A percentile compares a stretch with the other conserved stretches of the same genome.
These are phyloP conservation scores for Penicillium ochrochloron DNA, from an alignment of 495 filamentous ascomycete genomes.

Conservation along the genomic window DNA sequence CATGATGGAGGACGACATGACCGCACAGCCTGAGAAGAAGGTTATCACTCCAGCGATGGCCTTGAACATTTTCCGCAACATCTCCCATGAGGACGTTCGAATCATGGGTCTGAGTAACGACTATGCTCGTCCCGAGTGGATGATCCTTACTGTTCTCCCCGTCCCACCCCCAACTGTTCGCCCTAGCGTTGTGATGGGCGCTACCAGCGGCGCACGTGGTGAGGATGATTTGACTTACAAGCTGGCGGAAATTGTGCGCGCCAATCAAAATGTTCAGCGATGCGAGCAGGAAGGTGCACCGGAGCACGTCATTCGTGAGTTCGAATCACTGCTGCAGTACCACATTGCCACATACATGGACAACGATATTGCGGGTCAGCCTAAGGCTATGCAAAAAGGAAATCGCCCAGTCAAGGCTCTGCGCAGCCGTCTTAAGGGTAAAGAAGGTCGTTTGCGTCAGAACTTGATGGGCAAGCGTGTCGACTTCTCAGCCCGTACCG, in stretches of 20 bases:
- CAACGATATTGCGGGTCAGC: conserved; percentile 96
- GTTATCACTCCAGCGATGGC: conserved; percentile 82
- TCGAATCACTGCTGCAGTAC: conserved; percentile 91
- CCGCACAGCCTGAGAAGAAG: conserved; percentile 77
- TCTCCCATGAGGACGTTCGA: conserved; percentile 75
- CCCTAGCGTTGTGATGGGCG: conserved; percentile 93
- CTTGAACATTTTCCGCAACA: conserved; percentile 81
- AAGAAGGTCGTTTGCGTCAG: conserved; percentile 94
- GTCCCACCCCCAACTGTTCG: conserved; percentile 95
- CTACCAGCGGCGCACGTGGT: conserved; percentile 79
- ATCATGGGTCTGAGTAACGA: conserved; percentile 90
- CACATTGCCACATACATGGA: conserved; percentile 99
- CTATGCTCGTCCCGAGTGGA: conserved; percentile 96
- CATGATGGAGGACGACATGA: conserved; percentile 64
- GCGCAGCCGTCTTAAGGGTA: conserved; percentile 94
- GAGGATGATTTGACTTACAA: conserved; percentile 99
- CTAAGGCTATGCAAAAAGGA: conserved; percentile 94
- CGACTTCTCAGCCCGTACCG: conserved; percentile 98
- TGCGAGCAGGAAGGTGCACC: conserved; percentile 89
- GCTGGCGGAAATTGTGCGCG: conserved; percentile 95
- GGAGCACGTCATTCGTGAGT: conserved; percentile 85
- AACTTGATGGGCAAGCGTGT: conserved; percentile 99
- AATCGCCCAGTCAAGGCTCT: conserved; percentile 96
- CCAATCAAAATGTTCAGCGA: conserved; percentile 90
- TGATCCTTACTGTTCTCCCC: conserved; percentile 93